Evolutionary conservation across 352 stramenopile species (phyloP).

Genomic region (Globisporangium solare): DNA sequence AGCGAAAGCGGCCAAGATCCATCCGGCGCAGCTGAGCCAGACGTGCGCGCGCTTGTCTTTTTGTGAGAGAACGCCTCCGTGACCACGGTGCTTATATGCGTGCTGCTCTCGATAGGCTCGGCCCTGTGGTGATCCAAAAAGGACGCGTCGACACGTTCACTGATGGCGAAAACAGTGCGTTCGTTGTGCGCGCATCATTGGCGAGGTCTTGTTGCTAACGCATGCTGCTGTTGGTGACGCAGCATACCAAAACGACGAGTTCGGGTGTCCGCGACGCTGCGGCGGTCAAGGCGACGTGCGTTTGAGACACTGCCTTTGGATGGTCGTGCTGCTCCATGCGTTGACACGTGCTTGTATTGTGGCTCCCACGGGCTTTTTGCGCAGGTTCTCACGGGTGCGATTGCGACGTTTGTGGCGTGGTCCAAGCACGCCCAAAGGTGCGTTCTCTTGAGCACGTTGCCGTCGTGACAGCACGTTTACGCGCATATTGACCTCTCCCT

Average conservation of each 20-base stretch:
- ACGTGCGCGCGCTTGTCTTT: conserved; percentile 32
- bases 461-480: background rate
- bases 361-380: background rate
- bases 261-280: conserved; percentile 80
- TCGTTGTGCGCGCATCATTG: background rate
- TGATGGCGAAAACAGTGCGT: conserved; percentile 61
- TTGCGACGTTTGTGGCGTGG: conserved; percentile 80
- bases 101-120: conserved; percentile 36
- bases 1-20: conserved; percentile 41
- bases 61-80: background rate
- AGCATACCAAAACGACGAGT: conserved; percentile 59
- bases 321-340: too few relatives aligned
- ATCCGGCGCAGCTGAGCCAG: conserved; percentile 41
- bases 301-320: background rate
- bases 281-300: conserved; percentile 90
- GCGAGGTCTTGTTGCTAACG: too few relatives aligned
- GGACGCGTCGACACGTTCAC: conserved; percentile 73
- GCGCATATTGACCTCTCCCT: background rate
- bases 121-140: conserved; percentile 86
- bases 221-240: conserved; percentile 2
- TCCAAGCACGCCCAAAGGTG: conserved; percentile 40
- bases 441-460: background rate
- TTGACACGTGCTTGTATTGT: background rate
- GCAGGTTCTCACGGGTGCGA: conserved; percentile 78
- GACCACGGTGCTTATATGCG: background rate